phyloP scores from a whole-genome alignment of 768 basidiomycete genomes.

The Lyophyllum decastes region DNA sequence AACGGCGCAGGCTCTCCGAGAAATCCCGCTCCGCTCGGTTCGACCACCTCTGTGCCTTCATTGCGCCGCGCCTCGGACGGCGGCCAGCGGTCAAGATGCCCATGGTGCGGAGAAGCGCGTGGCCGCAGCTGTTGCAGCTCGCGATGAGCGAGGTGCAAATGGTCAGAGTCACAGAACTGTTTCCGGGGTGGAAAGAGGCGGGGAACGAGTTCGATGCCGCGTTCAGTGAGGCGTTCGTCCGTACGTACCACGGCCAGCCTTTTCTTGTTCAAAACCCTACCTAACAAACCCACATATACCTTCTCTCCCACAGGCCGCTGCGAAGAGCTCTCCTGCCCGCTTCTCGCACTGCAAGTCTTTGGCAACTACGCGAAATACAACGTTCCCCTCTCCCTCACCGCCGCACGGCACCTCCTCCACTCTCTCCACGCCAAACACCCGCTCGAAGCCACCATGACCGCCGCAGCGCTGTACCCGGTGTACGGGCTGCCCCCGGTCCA shows the following conservation, averaged over 20 bases:
- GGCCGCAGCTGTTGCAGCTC: constrained; percentile 52
- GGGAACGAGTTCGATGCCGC: constrained; percentile 37
- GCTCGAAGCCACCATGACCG: constrained; percentile 47
- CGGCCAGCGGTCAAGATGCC: constrained; percentile 33
- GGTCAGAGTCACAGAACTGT: constrained; percentile 41
- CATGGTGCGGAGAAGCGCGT: constrained; percentile 44
- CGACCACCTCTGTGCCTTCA: neutral
- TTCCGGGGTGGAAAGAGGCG: constrained; percentile 52
- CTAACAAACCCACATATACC: neutral
- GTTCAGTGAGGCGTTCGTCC: constrained; percentile 51
- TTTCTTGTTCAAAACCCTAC: neutral
- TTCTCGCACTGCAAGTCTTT: constrained; percentile 61
- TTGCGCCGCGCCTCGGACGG: constrained; percentile 34
- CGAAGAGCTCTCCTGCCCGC: constrained; percentile 53
- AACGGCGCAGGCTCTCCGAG: neutral
- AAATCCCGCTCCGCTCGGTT: neutral
- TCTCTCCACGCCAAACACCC: constrained; percentile 50
- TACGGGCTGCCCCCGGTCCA: constrained; percentile 56
- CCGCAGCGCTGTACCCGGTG: constrained; percentile 53
- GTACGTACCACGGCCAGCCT: constrained; percentile 49
- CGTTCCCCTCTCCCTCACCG: constrained; percentile 48
- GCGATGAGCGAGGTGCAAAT: constrained; percentile 52
- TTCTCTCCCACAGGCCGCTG: constrained; percentile 51
- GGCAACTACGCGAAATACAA: constrained; percentile 65
- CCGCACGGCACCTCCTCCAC: constrained; percentile 59